phyloP scores from a whole-genome alignment of 768 basidiomycete species.

The Trametes maxima region DNA sequence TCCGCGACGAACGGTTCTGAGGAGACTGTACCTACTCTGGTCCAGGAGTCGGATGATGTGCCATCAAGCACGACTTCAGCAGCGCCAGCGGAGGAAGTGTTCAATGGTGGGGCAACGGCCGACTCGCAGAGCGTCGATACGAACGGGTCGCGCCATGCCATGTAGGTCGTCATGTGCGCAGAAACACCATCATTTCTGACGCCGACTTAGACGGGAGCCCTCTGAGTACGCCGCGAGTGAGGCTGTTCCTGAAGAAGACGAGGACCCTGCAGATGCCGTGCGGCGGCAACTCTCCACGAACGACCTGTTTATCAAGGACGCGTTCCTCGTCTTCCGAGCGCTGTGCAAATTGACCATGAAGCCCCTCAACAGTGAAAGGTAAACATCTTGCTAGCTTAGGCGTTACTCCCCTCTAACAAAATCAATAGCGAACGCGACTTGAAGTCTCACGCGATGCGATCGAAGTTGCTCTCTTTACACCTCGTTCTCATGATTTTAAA shows the following conservation, averaged over 20 bases:
- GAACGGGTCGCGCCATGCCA: constrained; percentile 10
- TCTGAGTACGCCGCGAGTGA: constrained; percentile 28
- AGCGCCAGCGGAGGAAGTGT: constrained; percentile 3
- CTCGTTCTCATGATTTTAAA: constrained; percentile 91
- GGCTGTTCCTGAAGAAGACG: constrained; percentile 16
- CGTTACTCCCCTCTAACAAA: constrained; percentile 18
- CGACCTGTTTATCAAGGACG: constrained; percentile 95
- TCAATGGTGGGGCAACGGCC: constrained; percentile 6
- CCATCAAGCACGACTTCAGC: background rate
- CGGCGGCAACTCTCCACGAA: constrained; percentile 62
- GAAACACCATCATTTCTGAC: background rate
- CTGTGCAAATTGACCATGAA: constrained; percentile 99
- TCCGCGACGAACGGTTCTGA: constrained; percentile 19
- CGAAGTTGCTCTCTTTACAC: constrained; percentile 92
- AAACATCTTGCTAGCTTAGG: constrained; percentile 19
- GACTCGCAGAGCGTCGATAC: constrained; percentile 3
- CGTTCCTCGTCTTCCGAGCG: constrained; percentile 96
- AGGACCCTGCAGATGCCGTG: constrained; percentile 13
- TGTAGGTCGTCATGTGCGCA: constrained; percentile 11
- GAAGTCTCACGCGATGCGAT: constrained; percentile 96
- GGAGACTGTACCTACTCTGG: constrained; percentile 17
- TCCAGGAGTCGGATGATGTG: constrained; percentile 7
- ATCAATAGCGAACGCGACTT: constrained; percentile 83
- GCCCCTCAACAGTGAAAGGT: constrained; percentile 93
- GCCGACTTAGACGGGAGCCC: constrained; percentile 1